Conservation (phyloP, 2,329 filamentous ascomycete genomes). For the Sporothrix curviconia region DNA sequence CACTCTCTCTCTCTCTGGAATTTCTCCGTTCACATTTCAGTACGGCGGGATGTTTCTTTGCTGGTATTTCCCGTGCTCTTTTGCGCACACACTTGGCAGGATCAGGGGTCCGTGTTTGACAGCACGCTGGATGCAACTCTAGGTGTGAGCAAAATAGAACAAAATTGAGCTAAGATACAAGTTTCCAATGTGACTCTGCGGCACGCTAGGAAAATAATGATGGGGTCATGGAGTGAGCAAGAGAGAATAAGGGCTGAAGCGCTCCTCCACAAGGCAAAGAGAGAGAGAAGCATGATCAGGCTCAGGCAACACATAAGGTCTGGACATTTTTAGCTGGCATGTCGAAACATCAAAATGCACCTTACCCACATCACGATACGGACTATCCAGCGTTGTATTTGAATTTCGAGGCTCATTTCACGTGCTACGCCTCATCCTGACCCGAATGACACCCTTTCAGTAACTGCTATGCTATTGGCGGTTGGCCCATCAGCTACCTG, state of each 20-base stretch:
- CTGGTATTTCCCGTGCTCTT: no score
- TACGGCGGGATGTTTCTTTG: no score
- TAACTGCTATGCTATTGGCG: no score
- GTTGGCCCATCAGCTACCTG: background rate
- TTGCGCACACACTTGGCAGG: no score
- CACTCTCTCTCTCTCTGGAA: no score
- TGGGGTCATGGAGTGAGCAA: background rate
- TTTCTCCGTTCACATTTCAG: no score
- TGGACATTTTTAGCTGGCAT: no score
- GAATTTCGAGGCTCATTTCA: background rate
- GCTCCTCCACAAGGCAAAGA: background rate
- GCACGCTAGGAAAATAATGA: background rate
- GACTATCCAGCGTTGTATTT: background rate
- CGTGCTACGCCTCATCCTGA: no score
- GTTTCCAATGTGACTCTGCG: background rate
- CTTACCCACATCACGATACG: slow-evolving; percentile 1
- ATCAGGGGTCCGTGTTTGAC: background rate
- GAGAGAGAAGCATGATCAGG: no score
- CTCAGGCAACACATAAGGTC: no score
- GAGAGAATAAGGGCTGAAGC: background rate
- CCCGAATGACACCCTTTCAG: no score
- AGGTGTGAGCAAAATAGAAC: background rate
- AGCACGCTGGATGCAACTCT: background rate
- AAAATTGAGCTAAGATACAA: background rate
- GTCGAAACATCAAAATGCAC: no score